Evolutionary conservation across 352 stramenopile species (phyloP).

Genomic region (Aphanomyces astaci): DNA sequence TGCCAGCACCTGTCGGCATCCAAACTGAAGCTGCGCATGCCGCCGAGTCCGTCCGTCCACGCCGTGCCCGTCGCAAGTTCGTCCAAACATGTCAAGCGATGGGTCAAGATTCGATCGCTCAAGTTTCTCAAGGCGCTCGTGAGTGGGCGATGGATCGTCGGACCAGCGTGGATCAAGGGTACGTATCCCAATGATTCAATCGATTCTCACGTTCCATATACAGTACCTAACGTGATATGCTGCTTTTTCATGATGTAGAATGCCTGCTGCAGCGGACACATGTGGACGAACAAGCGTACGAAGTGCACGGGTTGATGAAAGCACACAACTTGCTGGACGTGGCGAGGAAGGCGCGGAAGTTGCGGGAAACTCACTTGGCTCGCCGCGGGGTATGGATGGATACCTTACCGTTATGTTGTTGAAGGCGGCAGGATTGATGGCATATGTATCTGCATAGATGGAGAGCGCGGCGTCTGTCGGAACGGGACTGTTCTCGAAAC

Average conservation of each 20-base stretch:
- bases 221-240: slow-evolving; percentile 28
- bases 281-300: slow-evolving; percentile 27
- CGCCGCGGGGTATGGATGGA: not conserved
- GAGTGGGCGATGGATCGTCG: slow-evolving; percentile 76
- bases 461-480: slow-evolving; percentile 29
- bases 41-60: slow-evolving; percentile 4
- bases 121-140: slow-evolving; percentile 82
- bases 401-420: no score
- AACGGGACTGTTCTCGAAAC: slow-evolving; percentile 58
- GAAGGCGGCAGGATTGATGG: no score
- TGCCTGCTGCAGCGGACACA: slow-evolving; percentile 25
- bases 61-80: slow-evolving; percentile 22
- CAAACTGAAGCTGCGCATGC: slow-evolving; percentile 18
- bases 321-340: slow-evolving; percentile 41
- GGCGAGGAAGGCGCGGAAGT: slow-evolving; percentile 25
- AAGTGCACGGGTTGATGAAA: slow-evolving; percentile 51
- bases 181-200: no score
- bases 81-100: slow-evolving; percentile 31
- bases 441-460: no score
- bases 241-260: slow-evolving; percentile 21
- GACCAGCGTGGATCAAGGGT: slow-evolving; percentile 60
- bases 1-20: slow-evolving; percentile 32
- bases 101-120: slow-evolving; percentile 77
- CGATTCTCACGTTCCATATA: slow-evolving; percentile 31
- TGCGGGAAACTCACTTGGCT: slow-evolving; percentile 28